Evolutionary conservation across 2,329 filamentous ascomycete genomes (phyloP).

Genomic region (Aureobasidium sp.): DNA sequence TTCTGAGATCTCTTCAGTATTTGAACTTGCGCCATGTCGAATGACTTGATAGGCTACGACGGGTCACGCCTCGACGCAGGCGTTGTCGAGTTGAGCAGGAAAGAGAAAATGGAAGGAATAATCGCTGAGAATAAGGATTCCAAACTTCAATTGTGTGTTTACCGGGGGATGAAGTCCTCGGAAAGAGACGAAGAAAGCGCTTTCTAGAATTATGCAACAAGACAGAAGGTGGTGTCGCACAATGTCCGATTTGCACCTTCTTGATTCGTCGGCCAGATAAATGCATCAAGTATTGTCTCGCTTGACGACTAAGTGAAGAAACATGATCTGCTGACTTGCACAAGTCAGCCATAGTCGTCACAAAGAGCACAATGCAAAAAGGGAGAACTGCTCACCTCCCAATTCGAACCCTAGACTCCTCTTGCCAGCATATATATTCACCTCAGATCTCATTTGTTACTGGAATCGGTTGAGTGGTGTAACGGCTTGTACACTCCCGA

Average conservation of each 20-base stretch:
- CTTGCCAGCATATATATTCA: not conserved
- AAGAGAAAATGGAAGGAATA: not conserved
- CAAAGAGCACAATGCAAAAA: not conserved
- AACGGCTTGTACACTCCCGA: not conserved
- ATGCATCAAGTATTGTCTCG: not conserved
- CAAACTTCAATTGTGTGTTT: not conserved
- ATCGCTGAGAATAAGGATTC: not conserved
- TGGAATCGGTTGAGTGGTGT: not conserved
- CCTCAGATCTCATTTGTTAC: not conserved
- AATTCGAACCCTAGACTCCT: not conserved
- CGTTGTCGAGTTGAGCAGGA: not conserved
- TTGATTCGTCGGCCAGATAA: not conserved
- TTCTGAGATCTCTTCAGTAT: not conserved
- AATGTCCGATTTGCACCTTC: not conserved
- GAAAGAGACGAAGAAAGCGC: not conserved
- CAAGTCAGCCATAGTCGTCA: not conserved
- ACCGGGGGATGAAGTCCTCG: too few relatives aligned
- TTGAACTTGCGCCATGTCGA: not conserved
- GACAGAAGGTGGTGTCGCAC: not conserved
- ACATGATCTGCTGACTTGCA: not conserved
- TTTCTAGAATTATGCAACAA: not conserved
- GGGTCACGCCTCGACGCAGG: not conserved
- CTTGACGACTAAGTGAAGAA: not conserved
- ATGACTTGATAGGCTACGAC: not conserved
- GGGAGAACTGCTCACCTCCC: not conserved